phyloP scores from a whole-genome alignment of 352 stramenopile genomes.

The Thraustochytrium sp. region DNA sequence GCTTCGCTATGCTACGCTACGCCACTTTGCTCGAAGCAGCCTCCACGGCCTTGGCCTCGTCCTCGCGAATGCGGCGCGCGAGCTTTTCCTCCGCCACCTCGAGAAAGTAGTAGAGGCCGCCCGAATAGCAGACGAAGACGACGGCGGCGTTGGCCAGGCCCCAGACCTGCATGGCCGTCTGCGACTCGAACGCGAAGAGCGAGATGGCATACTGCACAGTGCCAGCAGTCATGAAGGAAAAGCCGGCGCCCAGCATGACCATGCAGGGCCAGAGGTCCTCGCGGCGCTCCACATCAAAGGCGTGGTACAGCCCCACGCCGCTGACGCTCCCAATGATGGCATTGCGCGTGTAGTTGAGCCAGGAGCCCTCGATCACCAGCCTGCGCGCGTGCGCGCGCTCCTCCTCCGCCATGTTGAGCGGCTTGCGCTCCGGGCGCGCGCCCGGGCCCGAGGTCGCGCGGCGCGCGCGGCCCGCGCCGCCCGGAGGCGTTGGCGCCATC shows the following conservation, averaged over 20 bases:
- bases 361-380: slow-evolving; percentile 22
- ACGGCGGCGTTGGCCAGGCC: neutral
- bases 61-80: too few species aligned
- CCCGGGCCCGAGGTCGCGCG: too few species aligned
- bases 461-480: too few species aligned
- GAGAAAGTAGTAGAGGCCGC: neutral
- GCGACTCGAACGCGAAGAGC: slow-evolving; percentile 11
- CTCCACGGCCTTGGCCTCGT: too few species aligned
- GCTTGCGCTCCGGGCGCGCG: neutral
- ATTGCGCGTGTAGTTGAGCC: slow-evolving; percentile 42
- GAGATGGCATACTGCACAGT: slow-evolving; percentile 30
- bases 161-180: neutral
- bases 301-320: slow-evolving; percentile 7
- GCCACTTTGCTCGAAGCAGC: too few species aligned
- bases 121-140: neutral
- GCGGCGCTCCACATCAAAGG: neutral
- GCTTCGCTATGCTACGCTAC: too few species aligned
- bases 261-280: neutral
- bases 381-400: neutral
- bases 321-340: slow-evolving; percentile 39
- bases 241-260: slow-evolving; percentile 1
- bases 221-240: neutral
- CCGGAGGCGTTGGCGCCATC: too few species aligned
- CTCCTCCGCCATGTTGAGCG: neutral
- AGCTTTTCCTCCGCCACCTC: neutral